Evolutionary conservation across 345 rosid species (phyloP).

Genomic region (Rhizophora mangle): DNA sequence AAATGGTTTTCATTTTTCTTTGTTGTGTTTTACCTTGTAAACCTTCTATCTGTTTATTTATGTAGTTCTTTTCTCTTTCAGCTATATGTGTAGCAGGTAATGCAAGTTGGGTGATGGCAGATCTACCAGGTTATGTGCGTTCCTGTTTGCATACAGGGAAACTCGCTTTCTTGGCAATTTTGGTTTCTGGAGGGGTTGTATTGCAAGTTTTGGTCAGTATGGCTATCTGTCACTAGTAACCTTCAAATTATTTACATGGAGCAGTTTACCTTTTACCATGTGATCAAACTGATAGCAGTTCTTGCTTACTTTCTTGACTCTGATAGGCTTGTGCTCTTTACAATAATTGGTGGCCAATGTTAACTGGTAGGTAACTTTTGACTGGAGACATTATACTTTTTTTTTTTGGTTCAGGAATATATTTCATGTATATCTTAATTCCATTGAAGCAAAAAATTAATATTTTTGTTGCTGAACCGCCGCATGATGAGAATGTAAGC

Average conservation of each 20-base stretch:
- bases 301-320: slow-evolving; percentile 18
- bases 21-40: background rate
- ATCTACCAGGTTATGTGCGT: slow-evolving; percentile 66
- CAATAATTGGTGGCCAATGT: slow-evolving; percentile 98
- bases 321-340: slow-evolving; percentile 91
- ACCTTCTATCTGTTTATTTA: background rate
- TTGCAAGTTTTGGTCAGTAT: slow-evolving; percentile 79
- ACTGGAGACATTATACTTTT: background rate
- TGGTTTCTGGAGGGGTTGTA: slow-evolving; percentile 82
- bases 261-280: background rate
- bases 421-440: background rate
- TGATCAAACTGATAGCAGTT: background rate
- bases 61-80: slow-evolving; percentile 23
- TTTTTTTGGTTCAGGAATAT: background rate
- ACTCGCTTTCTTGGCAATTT: slow-evolving; percentile 74
- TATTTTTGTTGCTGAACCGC: too few relatives aligned
- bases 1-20: background rate
- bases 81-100: slow-evolving; percentile 30
- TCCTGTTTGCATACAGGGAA: slow-evolving; percentile 80
- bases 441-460: too few relatives aligned
- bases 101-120: slow-evolving; percentile 52
- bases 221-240: background rate
- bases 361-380: slow-evolving; percentile 49
- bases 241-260: slow-evolving; percentile 4
- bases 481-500: too few relatives aligned